phyloP scores from a whole-genome alignment of 805 yeast species.

The Suhomyces prunicola region DNA sequence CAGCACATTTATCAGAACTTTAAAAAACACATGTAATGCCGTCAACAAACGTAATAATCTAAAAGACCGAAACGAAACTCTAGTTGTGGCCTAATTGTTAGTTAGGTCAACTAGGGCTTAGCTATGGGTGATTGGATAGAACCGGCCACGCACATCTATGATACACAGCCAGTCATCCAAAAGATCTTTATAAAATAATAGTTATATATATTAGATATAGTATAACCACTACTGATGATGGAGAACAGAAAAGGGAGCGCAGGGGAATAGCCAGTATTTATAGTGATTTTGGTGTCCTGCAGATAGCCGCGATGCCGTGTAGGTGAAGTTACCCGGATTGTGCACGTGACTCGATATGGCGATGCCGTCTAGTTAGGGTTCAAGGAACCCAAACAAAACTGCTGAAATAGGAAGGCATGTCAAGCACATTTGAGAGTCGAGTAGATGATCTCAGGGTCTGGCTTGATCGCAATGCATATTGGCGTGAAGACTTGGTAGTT shows the following conservation, averaged over 20 bases:
- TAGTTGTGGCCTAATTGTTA: conserved; percentile 71
- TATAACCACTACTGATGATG: conserved; percentile 81
- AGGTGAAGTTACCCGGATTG: conserved; percentile 9
- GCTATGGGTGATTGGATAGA: conserved; percentile 37
- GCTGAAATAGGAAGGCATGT: neutral
- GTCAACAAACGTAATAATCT: conserved; percentile 38
- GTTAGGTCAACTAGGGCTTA: conserved; percentile 68
- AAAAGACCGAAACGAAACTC: conserved; percentile 77
- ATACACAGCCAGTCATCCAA: conserved; percentile 32
- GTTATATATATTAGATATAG: conserved; percentile 68
- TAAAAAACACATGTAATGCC: conserved; percentile 30
- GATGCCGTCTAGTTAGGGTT: neutral
- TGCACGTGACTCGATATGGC: neutral
- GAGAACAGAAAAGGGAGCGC: conserved; percentile 28
- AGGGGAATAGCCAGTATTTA: conserved; percentile 28
- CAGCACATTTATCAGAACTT: conserved; percentile 30
- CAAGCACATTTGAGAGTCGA: neutral
- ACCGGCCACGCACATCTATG: conserved; percentile 13
- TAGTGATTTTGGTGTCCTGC: conserved; percentile 14
- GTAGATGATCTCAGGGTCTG: conserved; percentile 31
- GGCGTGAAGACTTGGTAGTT: conserved; percentile 50
- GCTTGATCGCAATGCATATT: conserved; percentile 55
- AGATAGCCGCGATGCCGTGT: neutral
- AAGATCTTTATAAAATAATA: conserved; percentile 45
- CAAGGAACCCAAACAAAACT: neutral